Evolutionary conservation across 352 stramenopile genomes (phyloP).

Genomic region (Phytophthora pistaciae): DNA sequence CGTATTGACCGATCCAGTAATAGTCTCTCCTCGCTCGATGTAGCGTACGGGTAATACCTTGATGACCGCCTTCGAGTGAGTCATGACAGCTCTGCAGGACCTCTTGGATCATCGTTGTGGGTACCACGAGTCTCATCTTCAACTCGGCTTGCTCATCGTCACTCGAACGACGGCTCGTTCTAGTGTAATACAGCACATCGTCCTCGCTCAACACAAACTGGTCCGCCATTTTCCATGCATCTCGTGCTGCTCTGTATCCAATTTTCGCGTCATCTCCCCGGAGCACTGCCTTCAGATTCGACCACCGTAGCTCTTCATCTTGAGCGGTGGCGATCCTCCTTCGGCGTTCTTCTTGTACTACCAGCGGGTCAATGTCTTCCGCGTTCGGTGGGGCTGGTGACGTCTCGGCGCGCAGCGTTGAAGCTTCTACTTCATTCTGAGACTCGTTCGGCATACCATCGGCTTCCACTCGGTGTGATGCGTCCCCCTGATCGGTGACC

Average conservation of each 20-base stretch:
- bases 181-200: slow-evolving; percentile 6
- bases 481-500: too few relatives aligned
- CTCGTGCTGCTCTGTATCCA: not conserved
- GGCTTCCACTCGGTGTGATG: too few relatives aligned
- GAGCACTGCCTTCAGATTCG: slow-evolving; percentile 6
- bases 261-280: slow-evolving; percentile 1
- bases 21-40: not conserved
- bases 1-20: slow-evolving; percentile 10
- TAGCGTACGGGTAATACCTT: slow-evolving; percentile 3
- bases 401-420: too few relatives aligned
- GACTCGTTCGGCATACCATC: too few relatives aligned
- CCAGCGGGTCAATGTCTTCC: not conserved
- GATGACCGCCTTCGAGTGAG: slow-evolving; percentile 12
- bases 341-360: not conserved
- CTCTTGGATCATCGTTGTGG: slow-evolving; percentile 15
- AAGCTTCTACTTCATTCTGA: too few relatives aligned
- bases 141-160: not conserved
- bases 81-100: slow-evolving; percentile 17
- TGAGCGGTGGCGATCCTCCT: slow-evolving; percentile 1
- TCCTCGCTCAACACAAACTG: slow-evolving; percentile 8
- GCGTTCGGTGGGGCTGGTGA: not conserved
- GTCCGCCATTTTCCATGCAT: slow-evolving; percentile 15
- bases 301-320: slow-evolving; percentile 17
- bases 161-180: not conserved
- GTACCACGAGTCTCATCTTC: slow-evolving; percentile 13